A percentile compares a stretch with the other conserved stretches of the same genome.
These are phyloP conservation scores for Lipomyces yamadae DNA, from an alignment of 805 yeast species.

Conservation along the genomic window DNA sequence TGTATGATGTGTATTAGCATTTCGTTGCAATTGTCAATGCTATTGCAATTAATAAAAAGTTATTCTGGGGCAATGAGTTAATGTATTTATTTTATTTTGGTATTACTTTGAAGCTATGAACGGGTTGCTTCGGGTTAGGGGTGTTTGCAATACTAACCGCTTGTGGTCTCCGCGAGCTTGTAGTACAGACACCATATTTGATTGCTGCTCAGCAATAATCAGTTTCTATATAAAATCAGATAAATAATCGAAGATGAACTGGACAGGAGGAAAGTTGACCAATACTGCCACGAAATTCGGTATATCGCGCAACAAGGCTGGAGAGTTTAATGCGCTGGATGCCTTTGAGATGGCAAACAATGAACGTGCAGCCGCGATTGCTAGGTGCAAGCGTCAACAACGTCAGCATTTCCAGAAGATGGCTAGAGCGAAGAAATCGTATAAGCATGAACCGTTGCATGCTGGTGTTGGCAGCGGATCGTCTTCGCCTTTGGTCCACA, in stretches of 20 bases:
- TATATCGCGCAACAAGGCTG: neutral
- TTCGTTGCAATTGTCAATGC: neutral
- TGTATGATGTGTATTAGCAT: neutral
- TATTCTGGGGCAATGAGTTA: neutral
- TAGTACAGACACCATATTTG: neutral
- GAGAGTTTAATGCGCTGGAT: neutral
- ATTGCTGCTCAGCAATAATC: neutral
- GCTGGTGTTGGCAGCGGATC: neutral
- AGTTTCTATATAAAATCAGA: neutral
- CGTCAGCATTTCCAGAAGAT: constrained; percentile 14
- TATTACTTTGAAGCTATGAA: no score
- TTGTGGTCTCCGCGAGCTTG: neutral
- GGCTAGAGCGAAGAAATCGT: constrained; percentile 4
- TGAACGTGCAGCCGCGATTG: constrained; percentile 5
- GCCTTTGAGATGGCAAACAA: neutral
- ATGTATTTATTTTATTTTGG: no score
- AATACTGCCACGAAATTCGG: constrained; percentile 4
- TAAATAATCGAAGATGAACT: constrained; percentile 9
- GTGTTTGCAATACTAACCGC: neutral
- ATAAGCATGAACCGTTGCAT: neutral
- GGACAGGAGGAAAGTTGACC: constrained; percentile 14
- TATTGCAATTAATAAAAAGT: neutral
- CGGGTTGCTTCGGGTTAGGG: neutral
- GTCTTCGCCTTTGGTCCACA: neutral
- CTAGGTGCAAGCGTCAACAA: constrained; percentile 13